Percentiles rank a stretch among this genome's conserved stretches.
phyloP scores from a whole-genome alignment of 768 basidiomycete species.

The Amanita thiersii region DNA sequence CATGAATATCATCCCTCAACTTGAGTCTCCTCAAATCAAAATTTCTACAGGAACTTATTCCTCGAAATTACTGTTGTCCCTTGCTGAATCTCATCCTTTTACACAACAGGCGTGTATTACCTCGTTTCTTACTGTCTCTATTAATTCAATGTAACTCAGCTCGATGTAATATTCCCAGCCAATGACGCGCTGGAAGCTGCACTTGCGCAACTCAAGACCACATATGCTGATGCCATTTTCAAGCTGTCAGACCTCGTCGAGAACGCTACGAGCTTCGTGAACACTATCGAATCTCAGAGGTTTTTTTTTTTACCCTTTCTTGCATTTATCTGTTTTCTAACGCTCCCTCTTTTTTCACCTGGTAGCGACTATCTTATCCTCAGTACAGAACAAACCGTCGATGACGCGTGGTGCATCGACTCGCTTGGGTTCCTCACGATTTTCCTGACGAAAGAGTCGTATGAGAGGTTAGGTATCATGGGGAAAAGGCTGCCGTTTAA shows the following conservation, averaged over 20 bases:
- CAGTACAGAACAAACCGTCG: conserved; percentile 22
- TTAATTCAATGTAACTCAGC: conserved; percentile 23
- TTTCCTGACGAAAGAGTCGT: conserved; percentile 45
- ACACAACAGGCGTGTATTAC: conserved; percentile 38
- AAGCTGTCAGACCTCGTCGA: conserved; percentile 13
- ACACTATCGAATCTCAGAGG: conserved; percentile 18
- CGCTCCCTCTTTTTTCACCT: neutral
- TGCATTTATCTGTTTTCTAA: neutral
- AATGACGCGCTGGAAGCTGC: conserved; percentile 25
- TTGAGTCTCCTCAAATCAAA: conserved; percentile 16
- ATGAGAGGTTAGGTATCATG: conserved; percentile 52
- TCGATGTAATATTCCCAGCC: conserved; percentile 57
- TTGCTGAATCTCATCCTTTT: conserved; percentile 40
- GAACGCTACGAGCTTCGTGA: conserved; percentile 23
- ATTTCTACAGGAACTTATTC: conserved; percentile 14
- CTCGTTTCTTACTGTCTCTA: neutral
- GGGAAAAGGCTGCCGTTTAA: conserved; percentile 51
- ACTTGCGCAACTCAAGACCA: conserved; percentile 19
- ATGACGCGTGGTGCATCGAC: conserved; percentile 69
- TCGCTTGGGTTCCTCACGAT: conserved; percentile 51
- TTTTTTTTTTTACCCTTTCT: conserved; percentile 11
- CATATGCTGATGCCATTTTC: conserved; percentile 2
- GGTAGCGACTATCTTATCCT: conserved; percentile 30
- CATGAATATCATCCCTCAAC: conserved; percentile 10
- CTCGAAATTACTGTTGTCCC: conserved; percentile 20